Base-by-base conservation (phyloP, 805 yeast genomes). In the Millerozyma acaciae region DNA sequence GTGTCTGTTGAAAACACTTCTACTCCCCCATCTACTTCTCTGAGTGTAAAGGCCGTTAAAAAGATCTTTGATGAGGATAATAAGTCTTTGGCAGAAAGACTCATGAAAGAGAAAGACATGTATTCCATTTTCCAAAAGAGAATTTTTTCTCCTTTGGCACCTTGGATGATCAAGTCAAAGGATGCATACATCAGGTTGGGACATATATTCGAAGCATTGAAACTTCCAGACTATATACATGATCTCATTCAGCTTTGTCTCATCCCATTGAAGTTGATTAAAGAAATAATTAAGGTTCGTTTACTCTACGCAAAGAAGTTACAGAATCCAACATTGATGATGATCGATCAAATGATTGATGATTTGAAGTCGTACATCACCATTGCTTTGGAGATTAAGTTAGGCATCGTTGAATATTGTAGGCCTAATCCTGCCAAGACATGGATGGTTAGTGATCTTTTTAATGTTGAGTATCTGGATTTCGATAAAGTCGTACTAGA, bases 311-410 rank as follows among this genome's bases (percentile, higher is more conserved):
- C 97, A 2, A 70, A 75, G 53, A 83, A 82, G 49, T 60, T 90
- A 30, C 76, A 73, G 33, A 84, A 82, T 47, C 96, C 96, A 2
- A 88, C 97, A 0, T 76, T 89, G 78, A 84, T 87, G 88, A 85
- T 87, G 80, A 85, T 93, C 45, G 98, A 93, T 57, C 96, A 90
- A 59, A 82, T 87, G 73, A 75, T 90, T 40, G 88, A 78, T 28
- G 95, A 87, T 53, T 83, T 90, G 53, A 80, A 80, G 44, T 72
- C 80, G 2, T 87, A 86, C 52, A 75, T 90, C 36, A 72, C 75
- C 30, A 64, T 88, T 21, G 89, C 95, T 0, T 68, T 86, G 12
- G 83, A 78, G 43, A 75, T 88, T 32, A 80, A 87, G 51, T 76
- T 75, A 37, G 77, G 86, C 0, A 73, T 82, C 29, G 59, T 70